These are phyloP conservation scores for Teratosphaeria viscida DNA, from an alignment of 2,329 filamentous ascomycete species.

Conservation along the genomic window DNA sequence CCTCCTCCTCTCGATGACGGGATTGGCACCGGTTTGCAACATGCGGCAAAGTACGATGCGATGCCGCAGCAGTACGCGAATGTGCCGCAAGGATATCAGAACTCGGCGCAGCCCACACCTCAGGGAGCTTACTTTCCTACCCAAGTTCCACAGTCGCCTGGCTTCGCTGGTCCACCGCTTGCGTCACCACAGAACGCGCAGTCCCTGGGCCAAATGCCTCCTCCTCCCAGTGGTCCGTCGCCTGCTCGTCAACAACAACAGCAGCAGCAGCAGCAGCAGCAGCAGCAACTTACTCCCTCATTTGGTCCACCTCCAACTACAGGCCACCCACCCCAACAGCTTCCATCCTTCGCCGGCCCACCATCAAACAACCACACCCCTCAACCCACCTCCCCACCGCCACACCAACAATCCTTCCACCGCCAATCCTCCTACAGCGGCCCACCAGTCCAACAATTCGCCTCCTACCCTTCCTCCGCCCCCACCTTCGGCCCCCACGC, in stretches of 20 bases:
- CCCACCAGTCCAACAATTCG: conserved; percentile 23
- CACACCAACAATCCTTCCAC: conserved; percentile 25
- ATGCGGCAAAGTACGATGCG: conserved; percentile 29
- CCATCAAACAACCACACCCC: conserved; percentile 3
- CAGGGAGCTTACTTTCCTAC: conserved; percentile 32
- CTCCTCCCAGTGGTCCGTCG: conserved; percentile 7
- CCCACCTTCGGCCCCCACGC: conserved; percentile 8
- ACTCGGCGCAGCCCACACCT: conserved; percentile 17
- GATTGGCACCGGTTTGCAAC: conserved; percentile 34
- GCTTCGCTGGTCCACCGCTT: conserved; percentile 10
- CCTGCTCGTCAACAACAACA: conserved; percentile 10
- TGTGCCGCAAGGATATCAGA: conserved; percentile 11
- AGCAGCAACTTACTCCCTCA: conserved; percentile 5
- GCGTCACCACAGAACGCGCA: conserved; percentile 7
- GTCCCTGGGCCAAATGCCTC: conserved; percentile 14
- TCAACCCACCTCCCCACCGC: conserved; percentile 14
- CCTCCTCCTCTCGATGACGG: conserved; percentile 60
- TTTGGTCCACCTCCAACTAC: neutral
- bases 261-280: neutral
- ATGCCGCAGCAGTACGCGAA: conserved; percentile 17
- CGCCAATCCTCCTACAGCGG: conserved; percentile 15
- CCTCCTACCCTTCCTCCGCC: conserved; percentile 24
- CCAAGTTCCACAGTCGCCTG: conserved; percentile 12
- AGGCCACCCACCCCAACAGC: neutral
- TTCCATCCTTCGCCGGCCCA: conserved; percentile 3